Base-by-base conservation (phyloP, 768 basidiomycete species). In the Chiua virens region DNA sequence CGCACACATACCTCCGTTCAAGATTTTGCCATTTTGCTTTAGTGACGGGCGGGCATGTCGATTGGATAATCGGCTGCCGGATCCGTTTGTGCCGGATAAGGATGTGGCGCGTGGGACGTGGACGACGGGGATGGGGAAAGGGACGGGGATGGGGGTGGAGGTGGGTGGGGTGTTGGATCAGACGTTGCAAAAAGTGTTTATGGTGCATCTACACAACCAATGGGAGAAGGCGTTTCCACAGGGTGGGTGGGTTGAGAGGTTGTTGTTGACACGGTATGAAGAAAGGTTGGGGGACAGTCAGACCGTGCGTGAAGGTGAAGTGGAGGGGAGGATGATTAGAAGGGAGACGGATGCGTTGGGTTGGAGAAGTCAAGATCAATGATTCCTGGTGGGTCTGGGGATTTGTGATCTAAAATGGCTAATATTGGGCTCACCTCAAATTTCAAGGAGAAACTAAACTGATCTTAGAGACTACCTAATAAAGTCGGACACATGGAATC, bases 11-110 rank as follows among this genome's bases (percentile, higher is more conserved):
- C 85, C 82, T 1, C 94, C 96, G 0, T 98, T 98, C 76, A 87
- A 90, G 60, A 76, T 98, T 39, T 82, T 99, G 14, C 96, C 96
- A 0, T 99, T 90, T 75, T 98, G 96, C 73, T 94, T 98, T 71
- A 85, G 85, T 55, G 96, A 99, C 60, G 93, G 83, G 4, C 83
- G 89, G 18, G 89, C 90, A 6, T 98, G 96, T 67, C 79, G 92
- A n/a, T 72, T 92, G 21, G 93, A 98, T 69, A 96, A 93, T 60
- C 80, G 94, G 3, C 81, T 99, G 5, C 96, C 96, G 0, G 92
- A 97, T 63, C 95, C 96, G 5, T 98, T 99, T 67, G 61, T 65
- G 27, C 77, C 76, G 40, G 86, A 75, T 59, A 15, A 34, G 72
- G 76, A 41, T 55, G 34, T 5, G 15, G 34, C 69, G 18, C 71